These are phyloP conservation scores for Podospora pseudocomata DNA, from an alignment of 495 filamentous ascomycete species.

Conservation along the genomic window DNA sequence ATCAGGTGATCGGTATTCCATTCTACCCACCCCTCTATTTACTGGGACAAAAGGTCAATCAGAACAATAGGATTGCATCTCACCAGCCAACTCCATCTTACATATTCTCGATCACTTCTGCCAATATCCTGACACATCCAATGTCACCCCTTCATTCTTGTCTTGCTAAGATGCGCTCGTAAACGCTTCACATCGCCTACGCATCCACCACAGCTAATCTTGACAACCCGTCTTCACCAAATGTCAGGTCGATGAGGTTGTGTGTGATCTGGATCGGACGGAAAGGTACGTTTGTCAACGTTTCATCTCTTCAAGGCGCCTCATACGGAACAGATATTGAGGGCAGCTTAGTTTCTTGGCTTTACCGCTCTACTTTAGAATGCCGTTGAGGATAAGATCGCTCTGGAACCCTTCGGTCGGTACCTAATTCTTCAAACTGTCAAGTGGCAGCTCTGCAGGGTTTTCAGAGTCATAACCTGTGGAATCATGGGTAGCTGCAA, in stretches of 20 bases:
- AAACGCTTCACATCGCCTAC: too few relatives aligned
- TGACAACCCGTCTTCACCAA: too few relatives aligned
- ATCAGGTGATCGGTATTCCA: too few relatives aligned
- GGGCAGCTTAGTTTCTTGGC: not conserved
- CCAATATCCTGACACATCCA: too few relatives aligned
- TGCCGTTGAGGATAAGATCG: not conserved
- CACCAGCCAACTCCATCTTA: not conserved
- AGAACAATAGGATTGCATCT: not conserved
- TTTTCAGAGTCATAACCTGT: not conserved
- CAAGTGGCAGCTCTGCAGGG: not conserved
- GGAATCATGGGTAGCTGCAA: not conserved
- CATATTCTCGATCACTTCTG: too few relatives aligned
- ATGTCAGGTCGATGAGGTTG: not conserved
- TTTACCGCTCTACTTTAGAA: not conserved
- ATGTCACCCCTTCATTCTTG: too few relatives aligned
- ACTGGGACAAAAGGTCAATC: not conserved
- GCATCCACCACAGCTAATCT: too few relatives aligned
- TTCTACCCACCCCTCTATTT: not conserved
- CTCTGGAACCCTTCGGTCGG: not conserved
- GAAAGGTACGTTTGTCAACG: not conserved
- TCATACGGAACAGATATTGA: too few relatives aligned
- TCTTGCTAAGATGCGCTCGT: too few relatives aligned
- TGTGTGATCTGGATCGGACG: not conserved
- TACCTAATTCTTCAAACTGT: not conserved
- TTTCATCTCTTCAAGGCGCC: too few relatives aligned